Base-by-base conservation (phyloP, 176 grass and related monocot genomes). In the Tuctoria greenei region DNA sequence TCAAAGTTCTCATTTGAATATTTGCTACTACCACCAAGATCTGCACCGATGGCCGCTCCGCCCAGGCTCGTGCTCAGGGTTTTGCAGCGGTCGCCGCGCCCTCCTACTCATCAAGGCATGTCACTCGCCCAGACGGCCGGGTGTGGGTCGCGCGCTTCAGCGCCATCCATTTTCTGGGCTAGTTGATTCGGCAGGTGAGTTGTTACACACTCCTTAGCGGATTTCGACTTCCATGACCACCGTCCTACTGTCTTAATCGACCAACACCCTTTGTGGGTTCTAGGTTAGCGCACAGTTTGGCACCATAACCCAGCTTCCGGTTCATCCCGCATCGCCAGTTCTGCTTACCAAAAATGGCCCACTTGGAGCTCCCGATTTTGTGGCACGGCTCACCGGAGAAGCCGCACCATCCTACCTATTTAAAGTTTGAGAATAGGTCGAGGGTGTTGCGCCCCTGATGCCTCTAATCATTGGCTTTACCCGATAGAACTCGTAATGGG, bases 1-100 rank as follows among this genome's bases (percentile, higher is more conserved):
- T 91, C 89, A 87, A 91, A 87, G 84, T 91, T 91, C 89, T 87
- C 76, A 90, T 84, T 84, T 84, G 76, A 90, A 87, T 90, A 90
- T 87, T 86, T 86, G 88, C 68, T 83, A 90, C 83, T 91, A 85
- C 85, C 82, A 85, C 89, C 61, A 91, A 91, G 81, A 87, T 91
- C 81, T 63, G 72, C 89, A 91, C 81, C 59, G 84, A 87, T 50
- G 84, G 76, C 71, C 76, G 84, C 88, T 90, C 75, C 75, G 79
- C 69, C 83, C 54, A 47, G 83, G 83, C 88, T 90, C 88, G 44
- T 64, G 79, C 88, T 75, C 79, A 17, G 40, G 74, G 88, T 86
- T 90, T 87, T 77, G 83, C 71, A 14, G 76, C 80, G 75, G 55
- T 80, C 75, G 75, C 79, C 79, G 69, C 83, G 69, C 87, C 87